Evolutionary conservation across 2,329 filamentous ascomycete species (phyloP).

Genomic region (Chalara sp.): DNA sequence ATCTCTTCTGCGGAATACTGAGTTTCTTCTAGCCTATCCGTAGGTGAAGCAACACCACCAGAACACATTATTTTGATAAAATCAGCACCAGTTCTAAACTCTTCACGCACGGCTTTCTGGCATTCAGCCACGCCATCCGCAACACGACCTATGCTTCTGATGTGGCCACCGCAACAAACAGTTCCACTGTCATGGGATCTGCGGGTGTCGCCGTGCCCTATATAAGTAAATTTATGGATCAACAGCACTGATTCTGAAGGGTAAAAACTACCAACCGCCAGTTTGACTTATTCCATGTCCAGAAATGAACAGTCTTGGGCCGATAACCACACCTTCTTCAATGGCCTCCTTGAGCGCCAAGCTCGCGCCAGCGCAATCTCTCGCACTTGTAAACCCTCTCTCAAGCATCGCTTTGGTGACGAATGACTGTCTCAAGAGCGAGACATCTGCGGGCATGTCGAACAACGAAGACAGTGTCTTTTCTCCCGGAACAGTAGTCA

Average conservation of each 20-base stretch:
- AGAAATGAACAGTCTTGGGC: slow-evolving; percentile 49
- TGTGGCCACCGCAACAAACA: slow-evolving; percentile 41
- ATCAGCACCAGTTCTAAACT: slow-evolving; percentile 48
- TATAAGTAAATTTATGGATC: too few relatives aligned
- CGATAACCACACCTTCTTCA: slow-evolving; percentile 46
- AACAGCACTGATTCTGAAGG: too few relatives aligned
- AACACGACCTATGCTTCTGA: slow-evolving; percentile 33
- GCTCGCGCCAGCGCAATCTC: slow-evolving; percentile 51
- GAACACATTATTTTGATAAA: slow-evolving; percentile 57
- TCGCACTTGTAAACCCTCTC: slow-evolving; percentile 51
- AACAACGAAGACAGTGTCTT: slow-evolving; percentile 30
- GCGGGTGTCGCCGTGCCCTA: slow-evolving; percentile 42
- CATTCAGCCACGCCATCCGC: slow-evolving; percentile 50
- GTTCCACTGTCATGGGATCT: slow-evolving; percentile 34
- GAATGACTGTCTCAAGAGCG: slow-evolving; percentile 39
- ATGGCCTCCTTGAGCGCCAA: slow-evolving; percentile 50
- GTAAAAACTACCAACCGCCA: slow-evolving; percentile 32
- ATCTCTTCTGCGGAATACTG: slow-evolving; percentile 54
- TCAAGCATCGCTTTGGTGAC: slow-evolving; percentile 42
- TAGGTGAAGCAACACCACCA: slow-evolving; percentile 50
- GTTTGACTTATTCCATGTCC: slow-evolving; percentile 49
- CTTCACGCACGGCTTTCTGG: slow-evolving; percentile 43
- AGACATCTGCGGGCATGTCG: slow-evolving; percentile 26
- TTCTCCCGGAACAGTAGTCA: slow-evolving; percentile 37
- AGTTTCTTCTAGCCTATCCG: slow-evolving; percentile 43